Percentiles rank a stretch among this genome's conserved stretches.
Evolutionary conservation across 176 grass and related monocot species (phyloP).

Genomic region (Oryza punctata): DNA sequence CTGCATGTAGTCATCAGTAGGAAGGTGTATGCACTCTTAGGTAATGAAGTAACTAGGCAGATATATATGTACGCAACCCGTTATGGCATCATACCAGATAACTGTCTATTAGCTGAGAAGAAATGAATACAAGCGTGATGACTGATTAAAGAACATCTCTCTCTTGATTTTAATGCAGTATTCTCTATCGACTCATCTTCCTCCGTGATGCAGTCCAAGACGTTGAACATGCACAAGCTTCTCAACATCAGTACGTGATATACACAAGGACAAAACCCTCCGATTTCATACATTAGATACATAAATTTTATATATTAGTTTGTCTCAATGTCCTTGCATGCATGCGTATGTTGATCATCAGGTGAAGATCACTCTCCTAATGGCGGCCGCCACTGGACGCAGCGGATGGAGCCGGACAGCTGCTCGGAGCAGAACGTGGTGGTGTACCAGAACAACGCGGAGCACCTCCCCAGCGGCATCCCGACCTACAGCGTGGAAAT

Average conservation of each 20-base stretch:
- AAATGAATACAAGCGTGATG: no score
- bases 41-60: no score
- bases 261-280: neutral
- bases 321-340: neutral
- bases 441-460: neutral
- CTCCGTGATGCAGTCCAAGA: neutral
- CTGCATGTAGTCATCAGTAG: no score
- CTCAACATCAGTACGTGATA: neutral
- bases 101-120: no score
- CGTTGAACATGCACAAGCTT: neutral
- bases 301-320: neutral
- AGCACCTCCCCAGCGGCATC: neutral
- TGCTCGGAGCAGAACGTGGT: conserved; percentile 1
- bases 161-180: neutral
- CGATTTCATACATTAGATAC: neutral
- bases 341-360: no score
- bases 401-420: neutral
- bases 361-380: neutral
- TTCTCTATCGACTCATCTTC: neutral
- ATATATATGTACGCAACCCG: no score
- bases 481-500: conserved; percentile 26
- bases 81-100: neutral
- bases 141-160: neutral
- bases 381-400: neutral
- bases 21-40: no score